phyloP scores from a whole-genome alignment of 768 basidiomycete species.

The Sarcodon sp. region DNA sequence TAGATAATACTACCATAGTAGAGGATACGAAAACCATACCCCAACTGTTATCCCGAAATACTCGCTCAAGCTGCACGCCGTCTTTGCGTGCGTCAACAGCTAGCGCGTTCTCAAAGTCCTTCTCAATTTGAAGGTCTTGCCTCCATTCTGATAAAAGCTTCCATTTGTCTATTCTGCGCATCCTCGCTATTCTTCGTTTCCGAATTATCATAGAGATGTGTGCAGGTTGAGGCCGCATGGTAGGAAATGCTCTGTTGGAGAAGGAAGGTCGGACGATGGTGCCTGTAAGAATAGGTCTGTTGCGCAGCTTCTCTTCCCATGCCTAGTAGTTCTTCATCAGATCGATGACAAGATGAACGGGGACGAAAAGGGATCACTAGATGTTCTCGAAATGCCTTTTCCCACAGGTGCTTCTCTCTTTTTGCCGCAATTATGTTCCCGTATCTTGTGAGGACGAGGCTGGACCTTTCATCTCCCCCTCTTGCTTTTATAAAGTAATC shows the following conservation, averaged over 20 bases:
- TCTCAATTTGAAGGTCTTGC: conserved; percentile 23
- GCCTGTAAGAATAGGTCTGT: conserved; percentile 62
- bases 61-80: conserved; percentile 3
- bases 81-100: conserved; percentile 2
- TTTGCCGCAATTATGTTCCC: conserved; percentile 40
- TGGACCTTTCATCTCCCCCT: conserved; percentile 34
- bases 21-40: conserved; percentile 13
- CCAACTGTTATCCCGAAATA: conserved; percentile 22
- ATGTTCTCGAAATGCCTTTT: conserved; percentile 32
- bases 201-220: conserved; percentile 62
- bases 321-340: not conserved
- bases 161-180: conserved; percentile 27
- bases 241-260: conserved; percentile 61
- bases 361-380: conserved; percentile 26
- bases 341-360: not conserved
- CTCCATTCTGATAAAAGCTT: conserved; percentile 18
- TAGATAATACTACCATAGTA: not conserved
- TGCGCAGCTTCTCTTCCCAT: conserved; percentile 31
- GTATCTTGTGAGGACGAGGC: conserved; percentile 41
- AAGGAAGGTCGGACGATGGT: conserved; percentile 50
- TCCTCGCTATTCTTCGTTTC: conserved; percentile 28
- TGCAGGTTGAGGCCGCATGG: conserved; percentile 67
- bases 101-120: conserved; percentile 22
- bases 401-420: conserved; percentile 34
- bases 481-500: conserved; percentile 41